Evolutionary conservation across 768 basidiomycete genomes (phyloP).

Genomic region (Suillus cothurnatus): DNA sequence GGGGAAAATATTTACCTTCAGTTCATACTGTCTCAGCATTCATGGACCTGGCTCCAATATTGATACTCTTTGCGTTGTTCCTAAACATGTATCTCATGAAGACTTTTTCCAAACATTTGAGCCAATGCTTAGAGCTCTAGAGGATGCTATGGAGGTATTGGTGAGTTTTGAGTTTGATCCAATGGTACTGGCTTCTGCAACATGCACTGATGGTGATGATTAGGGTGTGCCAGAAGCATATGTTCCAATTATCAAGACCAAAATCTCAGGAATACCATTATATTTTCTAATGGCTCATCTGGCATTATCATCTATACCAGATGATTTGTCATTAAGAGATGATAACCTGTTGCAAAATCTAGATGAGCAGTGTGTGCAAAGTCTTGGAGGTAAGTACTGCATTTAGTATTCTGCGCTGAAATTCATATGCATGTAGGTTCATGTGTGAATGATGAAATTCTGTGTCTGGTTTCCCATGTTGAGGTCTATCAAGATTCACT

Average conservation of each 20-base stretch:
- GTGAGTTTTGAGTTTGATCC: slow-evolving; percentile 61
- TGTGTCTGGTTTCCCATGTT: slow-evolving; percentile 93
- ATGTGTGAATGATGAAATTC: slow-evolving; percentile 92
- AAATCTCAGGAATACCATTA: slow-evolving; percentile 88
- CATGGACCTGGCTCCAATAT: slow-evolving; percentile 97
- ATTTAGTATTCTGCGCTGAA: slow-evolving; percentile 9
- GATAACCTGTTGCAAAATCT: slow-evolving; percentile 90
- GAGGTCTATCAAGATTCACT: slow-evolving; percentile 92
- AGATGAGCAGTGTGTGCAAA: slow-evolving; percentile 93
- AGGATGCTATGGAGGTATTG: slow-evolving; percentile 86
- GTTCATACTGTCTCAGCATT: slow-evolving; percentile 96
- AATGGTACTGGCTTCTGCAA: slow-evolving; percentile 2
- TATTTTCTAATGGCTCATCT: slow-evolving; percentile 94
- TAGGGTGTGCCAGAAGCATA: slow-evolving; percentile 97
- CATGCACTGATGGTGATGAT: slow-evolving; percentile 8
- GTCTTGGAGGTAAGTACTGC: slow-evolving; percentile 72
- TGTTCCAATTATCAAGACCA: slow-evolving; percentile 92
- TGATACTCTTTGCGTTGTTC: slow-evolving; percentile 97
- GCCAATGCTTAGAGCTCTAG: slow-evolving; percentile 79
- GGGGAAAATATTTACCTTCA: slow-evolving; percentile 99
- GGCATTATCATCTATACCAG: slow-evolving; percentile 85
- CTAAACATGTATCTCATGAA: slow-evolving; percentile 92
- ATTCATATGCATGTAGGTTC: slow-evolving; percentile 59
- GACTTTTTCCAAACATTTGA: slow-evolving; percentile 96
- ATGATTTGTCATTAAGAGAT: slow-evolving; percentile 87